These are phyloP conservation scores for Aspergillus proliferans DNA, from an alignment of 2,329 filamentous ascomycete species.

Conservation along the genomic window DNA sequence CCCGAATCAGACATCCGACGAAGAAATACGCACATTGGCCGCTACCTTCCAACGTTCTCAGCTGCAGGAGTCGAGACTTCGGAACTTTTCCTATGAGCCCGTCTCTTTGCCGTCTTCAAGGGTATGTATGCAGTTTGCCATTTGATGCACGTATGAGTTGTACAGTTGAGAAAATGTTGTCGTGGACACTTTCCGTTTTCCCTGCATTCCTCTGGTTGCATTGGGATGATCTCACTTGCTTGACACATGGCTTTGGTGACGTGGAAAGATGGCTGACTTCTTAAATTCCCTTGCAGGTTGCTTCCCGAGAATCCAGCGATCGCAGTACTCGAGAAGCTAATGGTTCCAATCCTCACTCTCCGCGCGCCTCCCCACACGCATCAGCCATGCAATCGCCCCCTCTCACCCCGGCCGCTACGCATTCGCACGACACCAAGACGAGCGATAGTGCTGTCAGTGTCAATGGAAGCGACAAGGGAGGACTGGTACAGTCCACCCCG, in stretches of 20 bases:
- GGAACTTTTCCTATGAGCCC: slow-evolving; percentile 83
- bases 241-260: background rate
- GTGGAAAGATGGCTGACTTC: background rate
- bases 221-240: background rate
- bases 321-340: slow-evolving; percentile 51
- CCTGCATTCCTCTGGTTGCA: background rate
- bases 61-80: slow-evolving; percentile 75
- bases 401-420: slow-evolving; percentile 76
- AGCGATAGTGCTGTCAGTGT: slow-evolving; percentile 26
- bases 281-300: slow-evolving; percentile 23
- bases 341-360: slow-evolving; percentile 60
- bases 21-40: slow-evolving; percentile 66
- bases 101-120: slow-evolving; percentile 67
- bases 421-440: slow-evolving; percentile 48
- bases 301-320: slow-evolving; percentile 55
- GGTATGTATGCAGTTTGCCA: slow-evolving; percentile 26
- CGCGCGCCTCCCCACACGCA: slow-evolving; percentile 59
- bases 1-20: slow-evolving; percentile 38
- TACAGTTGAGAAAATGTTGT: background rate
- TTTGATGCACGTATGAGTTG: background rate
- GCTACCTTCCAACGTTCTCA: slow-evolving; percentile 66
- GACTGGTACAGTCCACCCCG: slow-evolving; percentile 22
- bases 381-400: slow-evolving; percentile 79
- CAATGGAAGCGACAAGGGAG: slow-evolving; percentile 28
- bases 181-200: background rate